Conservation (phyloP, 2,329 filamentous ascomycete genomes). For the Fusarium denticulatum region DNA sequence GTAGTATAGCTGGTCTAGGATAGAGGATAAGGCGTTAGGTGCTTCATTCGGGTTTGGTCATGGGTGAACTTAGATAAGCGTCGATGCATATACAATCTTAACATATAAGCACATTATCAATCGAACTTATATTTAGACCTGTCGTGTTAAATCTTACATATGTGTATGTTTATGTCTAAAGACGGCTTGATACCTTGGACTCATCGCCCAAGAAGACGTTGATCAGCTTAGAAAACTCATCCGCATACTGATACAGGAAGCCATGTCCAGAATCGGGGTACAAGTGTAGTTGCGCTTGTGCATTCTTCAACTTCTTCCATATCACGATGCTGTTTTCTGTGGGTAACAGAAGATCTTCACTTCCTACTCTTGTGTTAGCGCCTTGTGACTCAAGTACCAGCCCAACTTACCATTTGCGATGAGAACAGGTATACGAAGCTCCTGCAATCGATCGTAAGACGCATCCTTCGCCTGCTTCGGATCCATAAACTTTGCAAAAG, state of each 20-base stretch:
- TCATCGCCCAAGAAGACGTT: slow-evolving; percentile 46
- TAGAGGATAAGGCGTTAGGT: slow-evolving; percentile 11
- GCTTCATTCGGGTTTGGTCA: background rate
- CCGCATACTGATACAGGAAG: slow-evolving; percentile 49
- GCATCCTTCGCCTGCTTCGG: slow-evolving; percentile 46
- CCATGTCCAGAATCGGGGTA: slow-evolving; percentile 51
- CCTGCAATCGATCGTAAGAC: slow-evolving; percentile 47
- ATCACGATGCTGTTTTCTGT: slow-evolving; percentile 52
- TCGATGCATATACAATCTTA: slow-evolving; percentile 1
- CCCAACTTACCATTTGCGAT: slow-evolving; percentile 51
- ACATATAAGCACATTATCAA: background rate
- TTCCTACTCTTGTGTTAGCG: slow-evolving; percentile 38
- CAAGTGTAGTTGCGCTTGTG: slow-evolving; percentile 47
- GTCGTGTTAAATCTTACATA: fast-evolving
- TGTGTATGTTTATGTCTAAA: background rate
- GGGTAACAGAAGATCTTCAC: slow-evolving; percentile 49
- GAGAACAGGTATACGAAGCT: slow-evolving; percentile 50
- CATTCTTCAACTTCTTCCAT: slow-evolving; percentile 49
- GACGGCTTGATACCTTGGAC: slow-evolving; percentile 19
- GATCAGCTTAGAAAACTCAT: slow-evolving; percentile 46
- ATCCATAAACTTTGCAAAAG: slow-evolving; percentile 51
- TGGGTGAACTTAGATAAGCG: background rate
- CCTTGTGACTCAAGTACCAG: too few relatives aligned
- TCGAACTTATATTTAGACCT: fast-evolving
- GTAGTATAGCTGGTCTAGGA: background rate